Conservation (phyloP, 345 rosid species). For the Salix exigua region DNA sequence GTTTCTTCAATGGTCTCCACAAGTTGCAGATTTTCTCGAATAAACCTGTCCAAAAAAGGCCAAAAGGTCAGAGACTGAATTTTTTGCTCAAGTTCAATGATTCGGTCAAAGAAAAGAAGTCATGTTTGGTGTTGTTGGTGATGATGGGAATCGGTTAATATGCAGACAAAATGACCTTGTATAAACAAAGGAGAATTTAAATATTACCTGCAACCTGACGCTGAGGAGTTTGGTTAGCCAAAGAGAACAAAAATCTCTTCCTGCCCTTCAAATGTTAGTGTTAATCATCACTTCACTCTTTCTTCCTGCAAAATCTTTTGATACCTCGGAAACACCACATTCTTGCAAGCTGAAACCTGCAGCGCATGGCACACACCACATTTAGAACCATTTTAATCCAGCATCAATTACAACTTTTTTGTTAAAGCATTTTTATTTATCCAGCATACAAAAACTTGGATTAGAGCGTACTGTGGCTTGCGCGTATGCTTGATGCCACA, state of each 20-base stretch:
- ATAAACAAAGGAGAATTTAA: neutral
- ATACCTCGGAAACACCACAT: slow-evolving; percentile 69
- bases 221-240: slow-evolving; percentile 27
- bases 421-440: neutral
- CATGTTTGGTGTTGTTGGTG: neutral
- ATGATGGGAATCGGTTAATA: neutral
- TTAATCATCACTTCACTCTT: slow-evolving; percentile 44
- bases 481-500: neutral
- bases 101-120: too few species aligned
- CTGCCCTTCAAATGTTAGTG: neutral
- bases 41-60: slow-evolving; percentile 2
- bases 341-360: slow-evolving; percentile 89
- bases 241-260: neutral
- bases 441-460: neutral
- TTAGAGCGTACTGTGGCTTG: neutral
- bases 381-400: neutral
- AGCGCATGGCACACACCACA: slow-evolving; percentile 3
- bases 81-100: neutral
- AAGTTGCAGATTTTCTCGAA: neutral
- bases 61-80: neutral
- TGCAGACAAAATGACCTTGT: neutral
- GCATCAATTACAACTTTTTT: neutral
- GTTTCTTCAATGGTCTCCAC: slow-evolving; percentile 2
- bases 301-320: slow-evolving; percentile 57
- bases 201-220: slow-evolving; percentile 41